Evolutionary conservation across 495 filamentous ascomycete genomes (phyloP).

Genomic region (Neurospora sp.): DNA sequence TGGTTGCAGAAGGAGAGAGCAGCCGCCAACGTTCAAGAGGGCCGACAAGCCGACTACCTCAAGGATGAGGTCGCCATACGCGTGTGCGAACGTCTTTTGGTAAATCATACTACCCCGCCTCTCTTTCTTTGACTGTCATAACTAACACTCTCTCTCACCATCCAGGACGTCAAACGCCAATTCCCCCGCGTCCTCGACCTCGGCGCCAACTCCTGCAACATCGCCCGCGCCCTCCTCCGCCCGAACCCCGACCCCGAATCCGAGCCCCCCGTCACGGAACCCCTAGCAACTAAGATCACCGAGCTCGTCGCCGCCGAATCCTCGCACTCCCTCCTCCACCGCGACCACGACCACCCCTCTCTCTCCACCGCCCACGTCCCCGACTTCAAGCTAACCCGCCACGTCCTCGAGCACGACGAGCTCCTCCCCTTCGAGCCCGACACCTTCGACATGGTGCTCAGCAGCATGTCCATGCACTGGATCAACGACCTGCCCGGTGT

Average conservation of each 20-base stretch:
- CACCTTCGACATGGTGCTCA: conserved; percentile 80
- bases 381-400: conserved; percentile 56
- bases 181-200: conserved; percentile 84
- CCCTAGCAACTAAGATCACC: conserved; percentile 55
- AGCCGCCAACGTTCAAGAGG: conserved; percentile 55
- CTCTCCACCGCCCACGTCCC: conserved; percentile 55
- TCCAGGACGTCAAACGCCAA: conserved; percentile 78
- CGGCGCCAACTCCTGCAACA: conserved; percentile 91
- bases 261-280: conserved; percentile 41
- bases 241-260: conserved; percentile 51
- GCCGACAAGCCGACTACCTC: conserved; percentile 78
- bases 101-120: conserved; percentile 24
- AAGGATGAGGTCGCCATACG: conserved; percentile 83
- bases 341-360: conserved; percentile 68
- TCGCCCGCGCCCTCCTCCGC: conserved; percentile 68
- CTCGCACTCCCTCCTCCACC: conserved; percentile 65
- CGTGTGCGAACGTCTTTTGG: conserved; percentile 78
- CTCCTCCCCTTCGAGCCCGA: conserved; percentile 65
- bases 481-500: conserved; percentile 88
- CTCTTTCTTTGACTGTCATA: neutral
- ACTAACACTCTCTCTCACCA: neutral
- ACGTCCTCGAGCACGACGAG: conserved; percentile 61
- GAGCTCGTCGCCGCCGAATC: conserved; percentile 74
- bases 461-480: conserved; percentile 88
- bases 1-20: conserved; percentile 84